These are phyloP conservation scores for Epichloe gansuensis DNA, from an alignment of 2,329 filamentous ascomycete genomes.

Conservation along the genomic window DNA sequence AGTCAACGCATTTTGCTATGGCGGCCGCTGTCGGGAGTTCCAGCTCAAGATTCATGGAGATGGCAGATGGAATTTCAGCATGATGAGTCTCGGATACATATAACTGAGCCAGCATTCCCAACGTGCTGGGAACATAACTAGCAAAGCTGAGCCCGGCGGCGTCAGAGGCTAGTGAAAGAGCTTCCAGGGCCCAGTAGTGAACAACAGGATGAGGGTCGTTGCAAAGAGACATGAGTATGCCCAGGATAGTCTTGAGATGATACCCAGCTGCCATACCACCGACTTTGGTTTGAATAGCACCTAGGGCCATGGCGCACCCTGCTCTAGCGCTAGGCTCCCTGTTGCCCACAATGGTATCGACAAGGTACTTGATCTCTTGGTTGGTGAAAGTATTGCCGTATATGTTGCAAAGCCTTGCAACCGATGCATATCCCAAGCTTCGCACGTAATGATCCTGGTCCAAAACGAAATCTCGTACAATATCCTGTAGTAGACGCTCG, in stretches of 20 bases:
- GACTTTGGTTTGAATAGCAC: slow-evolving; percentile 87
- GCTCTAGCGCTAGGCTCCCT: slow-evolving; percentile 86
- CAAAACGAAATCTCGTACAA: slow-evolving; percentile 59
- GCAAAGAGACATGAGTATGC: slow-evolving; percentile 93
- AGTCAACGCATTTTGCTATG: slow-evolving; percentile 80
- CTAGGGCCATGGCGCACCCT: slow-evolving; percentile 86
- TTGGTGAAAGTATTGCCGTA: slow-evolving; percentile 86
- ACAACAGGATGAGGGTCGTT: slow-evolving; percentile 92
- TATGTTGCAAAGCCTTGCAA: slow-evolving; percentile 72
- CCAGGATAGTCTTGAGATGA: slow-evolving; percentile 93
- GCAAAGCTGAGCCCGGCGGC: slow-evolving; percentile 89
- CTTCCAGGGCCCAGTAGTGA: slow-evolving; percentile 93
- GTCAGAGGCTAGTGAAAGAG: slow-evolving; percentile 73
- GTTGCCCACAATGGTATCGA: slow-evolving; percentile 90
- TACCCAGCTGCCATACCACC: slow-evolving; percentile 96
- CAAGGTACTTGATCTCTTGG: slow-evolving; percentile 76
- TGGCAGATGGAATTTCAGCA: slow-evolving; percentile 63
- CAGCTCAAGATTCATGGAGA: slow-evolving; percentile 83
- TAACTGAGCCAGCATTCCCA: slow-evolving; percentile 88
- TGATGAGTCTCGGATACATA: slow-evolving; percentile 91
- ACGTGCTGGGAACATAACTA: slow-evolving; percentile 74
- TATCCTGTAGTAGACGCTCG: slow-evolving; percentile 73
- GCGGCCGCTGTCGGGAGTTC: slow-evolving; percentile 72
- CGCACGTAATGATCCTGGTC: slow-evolving; percentile 80
- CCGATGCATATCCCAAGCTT: slow-evolving; percentile 69